phyloP scores from a whole-genome alignment of 2,329 filamentous ascomycete species.

The Ophiostoma tasmaniense region DNA sequence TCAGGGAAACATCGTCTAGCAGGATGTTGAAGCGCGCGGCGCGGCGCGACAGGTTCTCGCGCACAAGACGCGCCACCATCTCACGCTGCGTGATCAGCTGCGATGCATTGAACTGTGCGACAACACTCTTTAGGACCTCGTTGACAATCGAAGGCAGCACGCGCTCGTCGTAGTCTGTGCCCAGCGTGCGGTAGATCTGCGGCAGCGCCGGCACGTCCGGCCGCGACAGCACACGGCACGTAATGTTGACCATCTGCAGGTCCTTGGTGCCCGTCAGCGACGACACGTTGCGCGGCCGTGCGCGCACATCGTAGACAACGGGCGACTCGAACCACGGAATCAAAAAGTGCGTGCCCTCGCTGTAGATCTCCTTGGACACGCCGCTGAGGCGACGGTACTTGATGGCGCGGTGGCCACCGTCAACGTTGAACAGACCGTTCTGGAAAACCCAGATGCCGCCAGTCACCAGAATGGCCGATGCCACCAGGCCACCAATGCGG shows the following conservation, averaged over 20 bases:
- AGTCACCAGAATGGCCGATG: constrained; percentile 36
- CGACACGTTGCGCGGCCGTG: constrained; percentile 91
- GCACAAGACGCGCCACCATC: constrained; percentile 82
- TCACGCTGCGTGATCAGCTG: constrained; percentile 99
- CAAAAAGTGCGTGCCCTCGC: constrained; percentile 88
- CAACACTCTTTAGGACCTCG: constrained; percentile 97
- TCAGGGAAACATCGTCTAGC: constrained; percentile 93
- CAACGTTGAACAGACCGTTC: constrained; percentile 69
- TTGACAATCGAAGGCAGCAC: constrained; percentile 98
- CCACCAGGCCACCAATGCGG: constrained; percentile 33
- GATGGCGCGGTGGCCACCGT: constrained; percentile 97
- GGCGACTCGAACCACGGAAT: constrained; percentile 98
- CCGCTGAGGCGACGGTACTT: constrained; percentile 91
- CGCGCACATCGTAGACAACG: constrained; percentile 94
- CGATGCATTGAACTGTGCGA: constrained; percentile 96
- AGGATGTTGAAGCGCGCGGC: constrained; percentile 96
- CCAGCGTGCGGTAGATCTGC: constrained; percentile 98
- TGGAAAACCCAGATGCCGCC: constrained; percentile 45
- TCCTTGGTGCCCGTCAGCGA: constrained; percentile 98
- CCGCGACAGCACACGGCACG: constrained; percentile 85
- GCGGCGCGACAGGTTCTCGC: constrained; percentile 84
- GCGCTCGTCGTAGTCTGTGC: constrained; percentile 96
- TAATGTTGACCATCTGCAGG: constrained; percentile 99
- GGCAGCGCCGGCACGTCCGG: constrained; percentile 88
- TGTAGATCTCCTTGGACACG: constrained; percentile 94